Evolutionary conservation across 345 rosid genomes (phyloP).

Genomic region (Hypericum androsaemum): DNA sequence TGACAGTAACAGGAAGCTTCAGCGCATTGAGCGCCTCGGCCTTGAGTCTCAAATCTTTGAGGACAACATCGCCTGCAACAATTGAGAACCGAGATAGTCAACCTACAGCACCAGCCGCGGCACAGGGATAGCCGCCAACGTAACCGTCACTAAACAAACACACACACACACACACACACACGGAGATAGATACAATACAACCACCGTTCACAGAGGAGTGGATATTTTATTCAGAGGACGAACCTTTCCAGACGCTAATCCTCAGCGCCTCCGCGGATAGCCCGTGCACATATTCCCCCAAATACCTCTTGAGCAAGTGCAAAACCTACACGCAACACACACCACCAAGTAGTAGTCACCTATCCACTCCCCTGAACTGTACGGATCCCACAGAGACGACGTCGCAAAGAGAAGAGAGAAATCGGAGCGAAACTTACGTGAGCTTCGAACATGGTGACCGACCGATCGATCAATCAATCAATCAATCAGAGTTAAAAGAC

Average conservation of each 20-base stretch:
- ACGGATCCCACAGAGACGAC: background rate
- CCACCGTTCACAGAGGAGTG: background rate
- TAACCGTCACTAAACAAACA: background rate
- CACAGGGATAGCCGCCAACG: conserved; percentile 13
- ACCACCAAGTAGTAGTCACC: background rate
- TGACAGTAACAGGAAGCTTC: conserved; percentile 88
- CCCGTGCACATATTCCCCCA: conserved; percentile 95
- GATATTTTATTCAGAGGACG: background rate
- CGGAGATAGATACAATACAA: background rate
- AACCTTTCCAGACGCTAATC: conserved; percentile 99
- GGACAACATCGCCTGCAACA: conserved; percentile 83
- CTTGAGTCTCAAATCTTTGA: conserved; percentile 84
- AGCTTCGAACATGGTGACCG: conserved; percentile 6
- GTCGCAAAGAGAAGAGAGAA: background rate
- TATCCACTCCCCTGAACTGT: background rate
- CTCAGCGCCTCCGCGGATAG: conserved; percentile 85
- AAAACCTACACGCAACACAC: conserved; percentile 44
- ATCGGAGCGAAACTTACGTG: conserved; percentile 1
- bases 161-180: background rate
- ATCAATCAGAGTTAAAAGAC: too few relatives aligned
- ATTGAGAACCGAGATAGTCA: background rate
- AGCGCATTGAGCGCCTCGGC: conserved; percentile 90
- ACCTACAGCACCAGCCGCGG: conserved; percentile 5
- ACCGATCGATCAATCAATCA: background rate
- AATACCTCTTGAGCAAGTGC: conserved; percentile 90